Percentiles rank a stretch among this genome's conserved stretches.
Conservation (phyloP, 805 yeast species). For the Candida arabinofermentans region DNA sequence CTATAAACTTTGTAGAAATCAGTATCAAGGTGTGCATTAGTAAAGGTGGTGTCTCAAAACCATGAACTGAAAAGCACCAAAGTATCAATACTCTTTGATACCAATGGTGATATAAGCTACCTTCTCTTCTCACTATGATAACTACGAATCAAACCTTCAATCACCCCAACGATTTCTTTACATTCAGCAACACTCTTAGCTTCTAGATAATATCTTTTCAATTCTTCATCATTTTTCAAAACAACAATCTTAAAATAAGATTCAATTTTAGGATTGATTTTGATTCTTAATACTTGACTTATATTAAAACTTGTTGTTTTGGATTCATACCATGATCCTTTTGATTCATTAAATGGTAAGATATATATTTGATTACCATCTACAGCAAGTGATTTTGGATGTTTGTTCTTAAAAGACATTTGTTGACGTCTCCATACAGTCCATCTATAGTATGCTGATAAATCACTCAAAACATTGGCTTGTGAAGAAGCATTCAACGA, state of each 20-base stretch:
- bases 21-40: too few species aligned
- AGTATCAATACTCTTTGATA: too few species aligned
- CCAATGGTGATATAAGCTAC: not conserved
- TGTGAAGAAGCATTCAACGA: too few species aligned
- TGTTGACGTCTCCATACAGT: slow-evolving; percentile 88
- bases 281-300: slow-evolving; percentile 67
- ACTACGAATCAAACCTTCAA: slow-evolving; percentile 53
- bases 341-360: slow-evolving; percentile 77
- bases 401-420: slow-evolving; percentile 72
- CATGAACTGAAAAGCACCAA: too few species aligned
- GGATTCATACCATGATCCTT: slow-evolving; percentile 55
- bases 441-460: slow-evolving; percentile 71
- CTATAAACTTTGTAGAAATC: too few species aligned
- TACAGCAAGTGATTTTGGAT: slow-evolving; percentile 78
- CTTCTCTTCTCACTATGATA: slow-evolving; percentile 26
- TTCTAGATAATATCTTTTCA: slow-evolving; percentile 84
- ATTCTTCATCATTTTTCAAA: slow-evolving; percentile 45
- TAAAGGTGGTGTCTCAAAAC: too few species aligned
- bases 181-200: slow-evolving; percentile 60
- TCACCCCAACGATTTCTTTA: slow-evolving; percentile 69
- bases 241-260: slow-evolving; percentile 79
- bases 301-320: slow-evolving; percentile 87
- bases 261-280: slow-evolving; percentile 73
- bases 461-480: slow-evolving; percentile 3
- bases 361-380: slow-evolving; percentile 94